Evolutionary conservation across 164 flowering plant genomes (phyloP), one percentile per base, ranked within the genome.

Genomic region (Nymphaea thermarum): DNA sequence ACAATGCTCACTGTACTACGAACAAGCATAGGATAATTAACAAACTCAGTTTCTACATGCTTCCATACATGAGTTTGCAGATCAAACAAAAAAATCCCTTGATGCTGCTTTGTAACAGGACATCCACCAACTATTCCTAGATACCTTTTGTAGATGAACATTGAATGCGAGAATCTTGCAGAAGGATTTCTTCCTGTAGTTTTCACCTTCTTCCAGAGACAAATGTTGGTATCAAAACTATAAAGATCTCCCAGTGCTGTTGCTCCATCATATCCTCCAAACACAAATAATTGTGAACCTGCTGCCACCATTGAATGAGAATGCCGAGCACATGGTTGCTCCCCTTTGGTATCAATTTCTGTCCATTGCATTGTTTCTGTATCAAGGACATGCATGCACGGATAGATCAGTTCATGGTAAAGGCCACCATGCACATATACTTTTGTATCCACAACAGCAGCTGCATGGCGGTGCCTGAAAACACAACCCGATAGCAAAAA

Each of bases 381-480:
- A 67, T 89, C 88, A 43, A 94, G 82, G 18, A 85, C 85, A 77
- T 80, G 72, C 73, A 89, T 69, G 63, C 91, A 83, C 66, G 95
- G 86, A 74, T 63, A 82, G 63, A 89, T 65, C 44, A 43, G 45
- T 59, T 82, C 86, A 79, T 80, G 75, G 74, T 82, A 70, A 66
- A 94, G 87, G 55, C 98, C 97, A 43, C 97, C 98, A 80, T 80
- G 89, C 60, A 91, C 82, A 76, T 86, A 94, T 55, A 91, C 84
- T 41, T 83, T 82, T 65, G 86, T 79, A 17, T 88, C 95, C 57
- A 83, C 78, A 66, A 74, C 86, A 60, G 93, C 95, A 66, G 98
- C 93, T 62, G 98, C 89, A 82, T 94, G 98, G 42, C 98, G 90
- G 75, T 93, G 98, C 91, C 98, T 93, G 86, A 43, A 64, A 60